Evolutionary conservation across 495 filamentous ascomycete species (phyloP), one percentile per base, ranked within the genome.

Genomic region (Peziza echinospora): DNA sequence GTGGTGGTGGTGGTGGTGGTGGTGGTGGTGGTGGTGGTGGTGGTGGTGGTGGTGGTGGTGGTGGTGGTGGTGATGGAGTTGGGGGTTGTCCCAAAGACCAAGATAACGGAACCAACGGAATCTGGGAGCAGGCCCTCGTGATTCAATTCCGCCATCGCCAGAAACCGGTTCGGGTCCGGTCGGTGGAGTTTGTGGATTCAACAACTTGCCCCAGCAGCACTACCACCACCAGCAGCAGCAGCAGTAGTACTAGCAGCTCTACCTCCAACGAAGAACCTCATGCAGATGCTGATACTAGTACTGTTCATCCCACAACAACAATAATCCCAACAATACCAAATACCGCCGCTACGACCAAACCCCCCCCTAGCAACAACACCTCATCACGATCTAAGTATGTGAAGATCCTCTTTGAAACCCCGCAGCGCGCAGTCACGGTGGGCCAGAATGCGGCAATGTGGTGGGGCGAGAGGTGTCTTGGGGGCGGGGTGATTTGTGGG

Each of bases 401-500:
- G 11, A 59, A 21, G 24, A 55, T 59, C 22, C 25, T 52, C 13
- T 55, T 59, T 21, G 49, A 52, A 22, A 51, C 19, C 17, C 56
- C 55, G 13, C 52, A 48, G 44, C 48, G 51, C 37, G 54, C 56
- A 11, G 45, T 59, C 6, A 49, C 55, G 6, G 48, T 47, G 21
- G 56, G 56, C 0, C 56, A 59, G 46, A 58, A 47, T 23, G 52
- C 56, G 46, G 55, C 56, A 24, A 19, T 59, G 40, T 59, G 56
- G 56, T 42, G 50, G 10, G 52, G 56, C 5, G 42, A 58, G 51
- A 47, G 56, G 39, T 59, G 56, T 43, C 34, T 59, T 8, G 56
- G 56, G 13, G 56, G 56, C 23, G 56, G 56, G 11, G 43, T 58
- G 11, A 58, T 59, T 28, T 44, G 52, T 17, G 47, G 46, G n/a